Percentiles rank a stretch among this genome's conserved stretches.
These are phyloP conservation scores for Globisporangium uncinulatum DNA, from an alignment of 352 stramenopile genomes.

Conservation along the genomic window DNA sequence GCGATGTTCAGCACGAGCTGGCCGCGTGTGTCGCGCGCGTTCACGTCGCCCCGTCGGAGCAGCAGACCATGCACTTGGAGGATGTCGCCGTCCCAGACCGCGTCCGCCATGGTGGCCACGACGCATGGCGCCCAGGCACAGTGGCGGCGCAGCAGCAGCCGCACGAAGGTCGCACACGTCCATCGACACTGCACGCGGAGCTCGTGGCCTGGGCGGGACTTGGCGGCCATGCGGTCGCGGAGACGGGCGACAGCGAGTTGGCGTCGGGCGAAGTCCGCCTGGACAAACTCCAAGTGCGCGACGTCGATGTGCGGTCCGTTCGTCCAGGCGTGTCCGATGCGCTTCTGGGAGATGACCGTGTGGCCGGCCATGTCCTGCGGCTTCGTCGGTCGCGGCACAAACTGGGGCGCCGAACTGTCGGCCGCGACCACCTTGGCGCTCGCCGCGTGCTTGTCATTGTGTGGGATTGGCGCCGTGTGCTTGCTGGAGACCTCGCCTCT, in stretches of 20 bases:
- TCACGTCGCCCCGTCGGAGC: conserved; percentile 40
- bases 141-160: conserved; percentile 51
- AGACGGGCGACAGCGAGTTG: conserved; percentile 51
- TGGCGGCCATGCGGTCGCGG: conserved; percentile 47
- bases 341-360: conserved; percentile 50
- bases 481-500: neutral
- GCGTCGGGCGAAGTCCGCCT: conserved; percentile 55
- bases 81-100: conserved; percentile 75
- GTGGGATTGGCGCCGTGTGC: neutral
- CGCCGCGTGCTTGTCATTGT: neutral
- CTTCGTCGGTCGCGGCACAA: conserved; percentile 15
- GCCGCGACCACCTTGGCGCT: conserved; percentile 25
- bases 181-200: conserved; percentile 49
- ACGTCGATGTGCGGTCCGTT: conserved; percentile 60
- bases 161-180: conserved; percentile 35
- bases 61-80: conserved; percentile 60
- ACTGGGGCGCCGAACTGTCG: conserved; percentile 9
- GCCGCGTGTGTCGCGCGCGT: conserved; percentile 40
- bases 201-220: conserved; percentile 58
- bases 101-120: conserved; percentile 48
- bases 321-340: conserved; percentile 51
- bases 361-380: conserved; percentile 20
- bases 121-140: conserved; percentile 68
- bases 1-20: conserved; percentile 64
- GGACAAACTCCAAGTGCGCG: conserved; percentile 62